Base-by-base conservation (phyloP, 257 asterid genomes). In the Solanum pinnatisectum region DNA sequence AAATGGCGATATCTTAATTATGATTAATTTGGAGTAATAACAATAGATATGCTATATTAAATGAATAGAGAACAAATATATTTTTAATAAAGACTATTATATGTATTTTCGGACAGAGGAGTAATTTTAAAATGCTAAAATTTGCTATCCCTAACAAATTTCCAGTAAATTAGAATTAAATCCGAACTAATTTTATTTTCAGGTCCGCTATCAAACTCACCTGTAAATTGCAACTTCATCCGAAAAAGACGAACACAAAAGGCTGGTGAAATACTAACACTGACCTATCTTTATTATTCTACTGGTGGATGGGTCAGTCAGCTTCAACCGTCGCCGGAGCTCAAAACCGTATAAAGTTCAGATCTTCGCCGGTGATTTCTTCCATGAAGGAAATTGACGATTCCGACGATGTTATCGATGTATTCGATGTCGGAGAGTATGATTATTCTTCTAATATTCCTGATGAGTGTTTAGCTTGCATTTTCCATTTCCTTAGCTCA, bases 231-330 rank as follows among this genome's bases (percentile, higher is more conserved):
- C 88, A 8, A 15, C 84, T 74, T 71, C 71, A 59, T 23, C 84
- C 83, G 65, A 30, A 71, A 86, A 86, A 82, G 27, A 70, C 88
- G 79, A 86, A 22, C 44, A 70, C 87, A 46, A 65, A 46, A 27
- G 10, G 44, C 23, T 15, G 32, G 40, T 22, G 39, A 15, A 68
- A 73, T 40, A 32, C 40, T 52, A 42, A 39, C 22, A 11, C 13
- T 70, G 13, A 23, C n/a, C 12, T 71, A 15, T 16, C 60, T 46
- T 83, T 14, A 18, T 67, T 59, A 20, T 87, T 35, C 20, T 87
- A 87, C 88, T 91, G 87, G 90, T 88, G 85, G 87, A 95, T 95
- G 98, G 98, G 98, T 87, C 96, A 94, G 86, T 93, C 96, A 32
- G 84, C 92, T 87, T 95, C 98, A 87, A 88, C 91, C 76, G 68